phyloP scores from a whole-genome alignment of 352 stramenopile species.

The Globisporangium splendens region DNA sequence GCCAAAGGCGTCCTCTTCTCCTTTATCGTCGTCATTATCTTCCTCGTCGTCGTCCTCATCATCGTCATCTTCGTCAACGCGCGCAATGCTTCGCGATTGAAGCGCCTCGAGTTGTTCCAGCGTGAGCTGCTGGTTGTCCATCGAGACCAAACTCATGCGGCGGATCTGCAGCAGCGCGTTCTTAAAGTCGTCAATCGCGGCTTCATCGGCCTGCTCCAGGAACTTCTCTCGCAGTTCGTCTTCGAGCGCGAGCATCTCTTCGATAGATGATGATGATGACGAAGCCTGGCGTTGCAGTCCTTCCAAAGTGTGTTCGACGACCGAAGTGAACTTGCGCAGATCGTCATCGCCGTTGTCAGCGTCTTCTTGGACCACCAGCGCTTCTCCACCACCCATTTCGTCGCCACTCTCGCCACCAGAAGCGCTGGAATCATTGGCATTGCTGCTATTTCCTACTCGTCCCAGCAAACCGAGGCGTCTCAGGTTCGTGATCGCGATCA shows the following conservation, averaged over 20 bases:
- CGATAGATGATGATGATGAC: slow-evolving; percentile 4
- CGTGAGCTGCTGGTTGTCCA: slow-evolving; percentile 12
- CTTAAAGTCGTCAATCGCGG: slow-evolving; percentile 68
- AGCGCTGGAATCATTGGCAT: background rate
- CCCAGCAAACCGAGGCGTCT: slow-evolving; percentile 29
- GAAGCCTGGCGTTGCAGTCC: slow-evolving; percentile 1
- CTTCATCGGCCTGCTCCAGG: slow-evolving; percentile 53
- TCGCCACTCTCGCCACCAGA: background rate
- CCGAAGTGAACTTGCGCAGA: slow-evolving; percentile 29
- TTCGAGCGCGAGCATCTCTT: slow-evolving; percentile 50
- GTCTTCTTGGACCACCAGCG: background rate
- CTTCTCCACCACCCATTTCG: background rate
- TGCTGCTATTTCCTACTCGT: background rate
- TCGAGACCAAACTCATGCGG: slow-evolving; percentile 25
- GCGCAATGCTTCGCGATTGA: background rate
- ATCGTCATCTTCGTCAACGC: background rate
- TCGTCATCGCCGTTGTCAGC: slow-evolving; percentile 4
- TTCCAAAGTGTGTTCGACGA: slow-evolving; percentile 31
- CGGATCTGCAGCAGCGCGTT: slow-evolving; percentile 57
- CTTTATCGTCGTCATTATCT: slow-evolving; percentile 24
- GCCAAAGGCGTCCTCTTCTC: slow-evolving; percentile 21
- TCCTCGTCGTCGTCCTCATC: slow-evolving; percentile 17
- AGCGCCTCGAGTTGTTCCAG: slow-evolving; percentile 17
- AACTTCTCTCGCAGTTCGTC: slow-evolving; percentile 64
- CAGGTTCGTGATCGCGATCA: slow-evolving; percentile 51